phyloP scores from a whole-genome alignment of 1,284 basidiomycete species.

The Pseudozyma sp. region DNA sequence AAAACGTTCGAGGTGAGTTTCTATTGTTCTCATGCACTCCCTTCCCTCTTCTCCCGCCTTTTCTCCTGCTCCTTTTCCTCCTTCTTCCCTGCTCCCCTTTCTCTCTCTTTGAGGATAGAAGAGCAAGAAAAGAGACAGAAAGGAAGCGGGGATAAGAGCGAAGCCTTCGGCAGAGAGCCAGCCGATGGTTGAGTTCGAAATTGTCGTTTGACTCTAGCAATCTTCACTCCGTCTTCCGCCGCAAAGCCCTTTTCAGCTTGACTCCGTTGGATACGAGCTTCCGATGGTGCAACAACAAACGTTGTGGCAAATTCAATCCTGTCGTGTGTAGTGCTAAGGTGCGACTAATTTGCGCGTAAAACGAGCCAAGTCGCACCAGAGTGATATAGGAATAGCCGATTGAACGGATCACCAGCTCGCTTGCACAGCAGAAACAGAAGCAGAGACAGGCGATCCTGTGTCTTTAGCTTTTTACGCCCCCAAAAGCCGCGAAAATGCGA shows the following conservation, averaged over 20 bases:
- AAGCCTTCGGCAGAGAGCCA: constrained; percentile 31
- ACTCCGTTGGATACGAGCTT: not conserved
- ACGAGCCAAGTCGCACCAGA: too few relatives aligned
- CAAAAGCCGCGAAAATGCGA: not conserved
- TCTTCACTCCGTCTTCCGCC: not conserved
- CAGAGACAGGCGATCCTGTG: too few relatives aligned
- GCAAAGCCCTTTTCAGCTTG: not conserved
- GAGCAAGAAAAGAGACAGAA: not conserved
- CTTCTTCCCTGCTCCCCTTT: not conserved
- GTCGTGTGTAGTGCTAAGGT: too few relatives aligned
- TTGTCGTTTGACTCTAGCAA: too few relatives aligned
- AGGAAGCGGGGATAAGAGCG: not conserved
- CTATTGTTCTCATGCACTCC: constrained; percentile 8
- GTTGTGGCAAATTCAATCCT: too few relatives aligned
- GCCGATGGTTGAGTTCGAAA: constrained; percentile 45
- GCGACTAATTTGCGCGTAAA: too few relatives aligned
- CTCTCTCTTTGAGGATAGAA: not conserved
- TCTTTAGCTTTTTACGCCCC: not conserved
- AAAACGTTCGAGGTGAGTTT: not conserved
- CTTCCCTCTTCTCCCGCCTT: not conserved
- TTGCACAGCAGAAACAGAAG: too few relatives aligned
- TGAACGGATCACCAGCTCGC: too few relatives aligned
- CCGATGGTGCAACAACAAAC: too few relatives aligned
- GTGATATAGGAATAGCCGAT: too few relatives aligned
- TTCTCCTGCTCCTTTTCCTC: not conserved